Base-by-base conservation (phyloP, 371 early-diverging fungal species). In the Nematocida displodere region DNA sequence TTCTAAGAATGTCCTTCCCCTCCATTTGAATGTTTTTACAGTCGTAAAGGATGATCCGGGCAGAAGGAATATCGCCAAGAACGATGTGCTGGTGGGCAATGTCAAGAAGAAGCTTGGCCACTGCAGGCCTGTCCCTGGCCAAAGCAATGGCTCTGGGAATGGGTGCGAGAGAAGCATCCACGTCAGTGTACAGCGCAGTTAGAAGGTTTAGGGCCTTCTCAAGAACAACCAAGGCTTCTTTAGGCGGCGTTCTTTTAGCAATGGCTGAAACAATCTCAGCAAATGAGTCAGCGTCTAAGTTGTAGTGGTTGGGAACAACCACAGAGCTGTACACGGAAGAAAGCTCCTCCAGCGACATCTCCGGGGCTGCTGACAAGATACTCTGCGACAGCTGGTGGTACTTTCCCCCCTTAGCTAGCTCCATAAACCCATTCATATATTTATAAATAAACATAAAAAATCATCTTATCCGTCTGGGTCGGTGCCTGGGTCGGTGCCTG, bases 1-100 rank as follows among this genome's bases (percentile, higher is more conserved):
- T 49, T 37, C 75, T 48, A 24, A 53, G 5, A 8, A 37, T 8
- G 5, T 61, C 47, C 34, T 71, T 71, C n/a, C 40, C 53, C 36
- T 71, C 48, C 37, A 71, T 71, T 28, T 47, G 49, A 8, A 71
- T 20, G 17, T 56, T 36, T 36, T 50, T 71, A 34, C 75, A 71
- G 5, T 71, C 75, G 53, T 71, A 71, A 3, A 71, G 75, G 48
- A 71, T 71, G 26, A 71, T 37, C 39, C 28, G 24, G 8, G 68
- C 61, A 29, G 13, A 4, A 31, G 66, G 22, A 26, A 66, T 66
- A 2, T 66, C 33, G 22, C 34, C 28, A 4, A 29, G 13, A 4
- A 7, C n/a, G 2, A 66, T 24, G 24, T 40, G 13, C 28, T 13
- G 24, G 44, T 36, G 34, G 4, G 66, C 66, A 53, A 66, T 55